phyloP scores from a whole-genome alignment of 805 yeast genomes.

The Wickerhamiella slavikovae region DNA sequence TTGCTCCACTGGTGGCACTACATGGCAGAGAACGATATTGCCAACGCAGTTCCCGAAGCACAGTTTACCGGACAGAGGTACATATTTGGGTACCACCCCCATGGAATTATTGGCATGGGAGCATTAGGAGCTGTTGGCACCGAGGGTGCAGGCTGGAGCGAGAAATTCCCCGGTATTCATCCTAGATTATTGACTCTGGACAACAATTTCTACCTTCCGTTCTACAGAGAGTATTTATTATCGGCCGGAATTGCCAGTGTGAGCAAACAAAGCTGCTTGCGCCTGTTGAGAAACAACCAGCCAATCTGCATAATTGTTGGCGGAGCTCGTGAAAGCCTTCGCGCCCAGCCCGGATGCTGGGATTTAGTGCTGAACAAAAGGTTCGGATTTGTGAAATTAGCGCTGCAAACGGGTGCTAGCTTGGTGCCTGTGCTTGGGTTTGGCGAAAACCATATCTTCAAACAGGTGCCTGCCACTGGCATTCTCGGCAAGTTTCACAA shows the following conservation, averaged over 20 bases:
- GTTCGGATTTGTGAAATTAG: slow-evolving; percentile 76
- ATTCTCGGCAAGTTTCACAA: slow-evolving; percentile 37
- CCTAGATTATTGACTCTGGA: slow-evolving; percentile 59
- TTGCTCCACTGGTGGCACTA: slow-evolving; percentile 6
- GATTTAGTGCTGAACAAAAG: slow-evolving; percentile 58
- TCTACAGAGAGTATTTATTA: slow-evolving; percentile 69
- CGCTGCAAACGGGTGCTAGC: slow-evolving; percentile 59
- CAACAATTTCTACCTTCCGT: slow-evolving; percentile 70
- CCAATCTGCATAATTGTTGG: slow-evolving; percentile 86
- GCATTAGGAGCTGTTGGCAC: slow-evolving; percentile 70
- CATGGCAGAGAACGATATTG: no score
- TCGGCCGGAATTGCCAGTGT: slow-evolving; percentile 75
- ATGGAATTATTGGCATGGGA: slow-evolving; percentile 87
- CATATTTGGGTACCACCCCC: slow-evolving; percentile 88
- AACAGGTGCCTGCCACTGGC: slow-evolving; percentile 23
- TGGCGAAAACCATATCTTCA: slow-evolving; percentile 62
- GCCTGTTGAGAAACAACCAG: slow-evolving; percentile 39
- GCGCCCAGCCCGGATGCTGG: slow-evolving; percentile 36
- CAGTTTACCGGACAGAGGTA: slow-evolving; percentile 26
- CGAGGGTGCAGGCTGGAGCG: slow-evolving; percentile 52
- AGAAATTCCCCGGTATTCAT: slow-evolving; percentile 66
- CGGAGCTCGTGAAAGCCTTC: slow-evolving; percentile 79
- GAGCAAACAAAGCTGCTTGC: slow-evolving; percentile 45
- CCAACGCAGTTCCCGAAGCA: slow-evolving; percentile 20
- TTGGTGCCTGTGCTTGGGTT: slow-evolving; percentile 79